Evolutionary conservation across 495 filamentous ascomycete genomes (phyloP), one percentile per base, ranked within the genome.

Genomic region (Cladorrhinum samala): DNA sequence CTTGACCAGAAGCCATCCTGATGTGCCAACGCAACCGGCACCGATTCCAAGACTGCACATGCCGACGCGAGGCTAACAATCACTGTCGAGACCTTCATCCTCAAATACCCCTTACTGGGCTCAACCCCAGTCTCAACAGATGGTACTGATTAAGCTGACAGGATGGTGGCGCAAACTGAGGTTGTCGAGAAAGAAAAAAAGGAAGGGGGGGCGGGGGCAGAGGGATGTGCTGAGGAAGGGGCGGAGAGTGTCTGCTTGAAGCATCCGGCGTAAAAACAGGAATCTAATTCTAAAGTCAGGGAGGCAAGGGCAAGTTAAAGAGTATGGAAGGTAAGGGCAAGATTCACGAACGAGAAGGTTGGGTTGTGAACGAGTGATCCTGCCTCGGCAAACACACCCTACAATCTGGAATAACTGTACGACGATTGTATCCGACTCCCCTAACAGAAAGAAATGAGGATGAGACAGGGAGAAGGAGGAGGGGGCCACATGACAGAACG

Each of bases 31-130:
- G 58, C 49, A 17, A 59, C 37, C 19, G 68, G 62, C 27, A 68
- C 16, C 24, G 46, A 63, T 44, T 52, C 48, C 27, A 76, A 55
- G 17, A 77, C 41, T 48, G 66, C 45, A 18, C 57, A 49, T 42
- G 62, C 67, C 49, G 66, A 71, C 37, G 58, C 54, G n/a, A 77
- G 45, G 62, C 64, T 63, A 47, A 60, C 43, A 56, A 58, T 54
- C 43, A 71, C 48, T 51, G 53, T 56, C 9, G 48, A 66, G 21
- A 30, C 50, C 53, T 65, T 75, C 75, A 79, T 79, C 14, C 41
- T 67, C 57, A 43, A 38, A 45, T 24, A n/a, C 11, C 46, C 11
- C 27, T 40, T n/a, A n/a, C n/a, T n/a, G n/a, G n/a, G n/a, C 18
- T 6, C 9, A 16, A 18, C 11, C 16, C 46, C 13, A 37, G 6